A percentile compares a stretch with the other conserved stretches of the same genome.
Evolutionary conservation across 441 rosid species (phyloP).

Genomic region (Flueggea neowawraea): DNA sequence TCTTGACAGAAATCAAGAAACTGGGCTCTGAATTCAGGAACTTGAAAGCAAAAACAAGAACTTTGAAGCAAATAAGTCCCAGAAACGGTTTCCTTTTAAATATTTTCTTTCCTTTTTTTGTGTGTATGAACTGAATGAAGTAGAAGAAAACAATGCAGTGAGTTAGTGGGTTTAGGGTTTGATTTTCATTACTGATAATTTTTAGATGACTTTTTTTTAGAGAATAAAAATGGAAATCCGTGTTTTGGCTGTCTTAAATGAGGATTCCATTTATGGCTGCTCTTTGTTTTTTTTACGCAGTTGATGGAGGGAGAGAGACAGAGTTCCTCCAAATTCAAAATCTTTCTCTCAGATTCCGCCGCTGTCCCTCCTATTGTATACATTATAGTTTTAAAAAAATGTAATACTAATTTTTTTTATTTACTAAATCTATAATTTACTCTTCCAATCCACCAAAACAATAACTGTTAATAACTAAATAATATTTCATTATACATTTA

Average conservation of each 20-base stretch:
- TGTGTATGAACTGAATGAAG: not conserved
- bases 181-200: not conserved
- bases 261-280: not conserved
- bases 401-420: too few species aligned
- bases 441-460: too few species aligned
- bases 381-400: too few species aligned
- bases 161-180: not conserved
- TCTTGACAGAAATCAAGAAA: slow-evolving; percentile 10
- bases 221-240: not conserved
- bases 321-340: slow-evolving; percentile 40
- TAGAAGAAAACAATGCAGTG: not conserved
- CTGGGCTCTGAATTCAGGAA: not conserved
- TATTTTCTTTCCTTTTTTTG: not conserved
- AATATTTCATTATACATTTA: too few species aligned
- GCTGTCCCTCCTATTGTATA: slow-evolving; percentile 36
- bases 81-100: not conserved
- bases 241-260: slow-evolving; percentile 6
- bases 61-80: too few species aligned
- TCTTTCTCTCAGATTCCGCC: slow-evolving; percentile 48
- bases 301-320: not conserved
- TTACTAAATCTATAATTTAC: too few species aligned
- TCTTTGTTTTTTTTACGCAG: not conserved
- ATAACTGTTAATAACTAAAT: too few species aligned
- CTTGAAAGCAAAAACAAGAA: not conserved
- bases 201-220: not conserved